Conservation (phyloP, 176 grass and related monocot species). For the Zizania latifolia region DNA sequence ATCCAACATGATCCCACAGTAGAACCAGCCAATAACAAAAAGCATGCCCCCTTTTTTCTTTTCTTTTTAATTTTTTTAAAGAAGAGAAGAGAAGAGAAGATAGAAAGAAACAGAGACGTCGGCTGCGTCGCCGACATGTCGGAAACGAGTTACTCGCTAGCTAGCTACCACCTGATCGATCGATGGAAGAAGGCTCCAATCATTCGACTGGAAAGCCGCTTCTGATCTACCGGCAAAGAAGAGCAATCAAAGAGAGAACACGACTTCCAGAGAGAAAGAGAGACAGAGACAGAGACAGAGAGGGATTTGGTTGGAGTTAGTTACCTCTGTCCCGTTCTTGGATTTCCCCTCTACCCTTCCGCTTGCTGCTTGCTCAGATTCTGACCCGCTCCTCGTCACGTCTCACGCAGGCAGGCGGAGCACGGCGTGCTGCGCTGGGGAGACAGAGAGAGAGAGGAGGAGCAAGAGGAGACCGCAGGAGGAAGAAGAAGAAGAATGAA, state of each 20-base stretch:
- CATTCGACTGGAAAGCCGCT: neutral
- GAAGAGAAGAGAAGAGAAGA: neutral
- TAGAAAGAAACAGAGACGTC: neutral
- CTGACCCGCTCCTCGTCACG: neutral
- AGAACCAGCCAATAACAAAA: neutral
- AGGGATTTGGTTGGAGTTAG: neutral
- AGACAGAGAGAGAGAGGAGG: neutral
- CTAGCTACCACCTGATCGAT: neutral
- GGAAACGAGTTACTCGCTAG: too few relatives aligned
- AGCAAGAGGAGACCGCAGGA: neutral
- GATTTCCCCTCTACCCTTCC: neutral
- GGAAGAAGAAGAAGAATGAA: constrained; percentile 30
- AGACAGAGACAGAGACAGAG: too few relatives aligned
- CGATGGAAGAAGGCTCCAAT: neutral
- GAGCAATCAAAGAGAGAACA: too few relatives aligned
- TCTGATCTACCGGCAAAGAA: too few relatives aligned
- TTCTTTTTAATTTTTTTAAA: too few relatives aligned
- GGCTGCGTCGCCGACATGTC: too few relatives aligned
- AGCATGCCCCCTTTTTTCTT: neutral
- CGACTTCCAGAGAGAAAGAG: too few relatives aligned
- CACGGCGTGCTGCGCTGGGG: neutral
- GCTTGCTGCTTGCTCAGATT: neutral
- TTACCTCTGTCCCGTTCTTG: constrained; percentile 15
- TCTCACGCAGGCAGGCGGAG: neutral
- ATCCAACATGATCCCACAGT: neutral